phyloP scores from a whole-genome alignment of 1,139 yeast species.

The Hyphopichia khmerensis region DNA sequence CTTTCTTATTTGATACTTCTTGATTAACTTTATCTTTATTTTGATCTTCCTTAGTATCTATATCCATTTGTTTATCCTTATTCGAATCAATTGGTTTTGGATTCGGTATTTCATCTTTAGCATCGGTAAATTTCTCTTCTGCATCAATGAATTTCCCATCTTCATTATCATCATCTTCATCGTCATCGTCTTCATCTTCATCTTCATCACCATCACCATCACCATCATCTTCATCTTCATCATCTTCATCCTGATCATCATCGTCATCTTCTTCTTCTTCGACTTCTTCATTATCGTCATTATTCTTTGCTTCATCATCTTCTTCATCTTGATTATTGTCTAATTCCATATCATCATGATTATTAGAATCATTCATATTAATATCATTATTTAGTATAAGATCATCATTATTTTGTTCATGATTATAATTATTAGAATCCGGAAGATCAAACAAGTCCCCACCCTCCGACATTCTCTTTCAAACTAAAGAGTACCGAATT shows the following conservation, averaged over 20 bases:
- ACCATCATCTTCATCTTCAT: slow-evolving; percentile 22
- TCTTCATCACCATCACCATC: slow-evolving; percentile 7
- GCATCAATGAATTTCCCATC: slow-evolving; percentile 21
- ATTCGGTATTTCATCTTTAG: slow-evolving; percentile 1
- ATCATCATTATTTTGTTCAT: slow-evolving; percentile 7
- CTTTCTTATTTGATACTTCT: slow-evolving; percentile 9
- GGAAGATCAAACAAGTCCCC: slow-evolving; percentile 17
- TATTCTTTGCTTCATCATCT: slow-evolving; percentile 9
- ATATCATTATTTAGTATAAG: neutral
- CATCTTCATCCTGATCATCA: slow-evolving; percentile 16
- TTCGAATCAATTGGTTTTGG: neutral
- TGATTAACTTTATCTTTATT: slow-evolving; percentile 7
- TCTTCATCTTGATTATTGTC: slow-evolving; percentile 10
- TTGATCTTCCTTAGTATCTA: slow-evolving; percentile 6
- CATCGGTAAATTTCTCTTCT: slow-evolving; percentile 10
- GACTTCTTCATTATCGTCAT: slow-evolving; percentile 13
- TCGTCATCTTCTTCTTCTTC: slow-evolving; percentile 13
- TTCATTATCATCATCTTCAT: slow-evolving; percentile 28
- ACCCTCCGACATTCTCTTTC: slow-evolving; percentile 15
- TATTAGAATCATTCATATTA: neutral
- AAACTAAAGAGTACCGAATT: too few relatives aligned
- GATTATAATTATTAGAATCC: slow-evolving; percentile 14
- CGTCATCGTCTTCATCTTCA: slow-evolving; percentile 23
- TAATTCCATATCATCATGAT: slow-evolving; percentile 12
- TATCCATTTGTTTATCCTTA: neutral